Conservation (phyloP, 2,329 filamentous ascomycete species). For the Aspergillus caelatus region DNA sequence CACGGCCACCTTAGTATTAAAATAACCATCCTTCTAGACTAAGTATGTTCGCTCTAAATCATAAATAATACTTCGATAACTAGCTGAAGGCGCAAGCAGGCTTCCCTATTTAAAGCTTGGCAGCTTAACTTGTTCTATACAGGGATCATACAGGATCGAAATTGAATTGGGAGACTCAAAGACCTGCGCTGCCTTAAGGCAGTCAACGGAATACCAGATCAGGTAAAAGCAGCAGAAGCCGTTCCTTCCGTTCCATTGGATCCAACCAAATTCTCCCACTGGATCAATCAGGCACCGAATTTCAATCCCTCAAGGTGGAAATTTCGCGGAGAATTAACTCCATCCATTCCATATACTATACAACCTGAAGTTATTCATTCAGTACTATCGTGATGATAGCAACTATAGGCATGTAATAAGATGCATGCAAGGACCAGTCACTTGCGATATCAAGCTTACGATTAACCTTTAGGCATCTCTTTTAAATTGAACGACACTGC, state of each 20-base stretch:
- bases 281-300: background rate
- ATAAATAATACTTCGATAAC: too few relatives aligned
- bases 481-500: background rate
- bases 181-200: background rate
- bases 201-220: background rate
- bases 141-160: too few relatives aligned
- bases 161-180: too few relatives aligned
- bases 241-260: background rate
- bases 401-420: background rate
- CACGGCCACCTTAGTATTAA: background rate
- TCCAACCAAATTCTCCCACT: background rate
- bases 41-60: background rate
- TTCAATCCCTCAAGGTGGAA: background rate
- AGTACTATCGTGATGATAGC: background rate
- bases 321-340: background rate
- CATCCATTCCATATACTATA: too few relatives aligned
- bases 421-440: background rate
- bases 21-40: background rate
- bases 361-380: too few relatives aligned
- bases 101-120: slow-evolving; percentile 3
- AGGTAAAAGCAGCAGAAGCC: background rate
- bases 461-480: background rate
- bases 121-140: background rate
- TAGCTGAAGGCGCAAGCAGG: background rate
- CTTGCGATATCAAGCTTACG: background rate